phyloP scores from a whole-genome alignment of 78 protist species.

The Dictyostelium intermedium region DNA sequence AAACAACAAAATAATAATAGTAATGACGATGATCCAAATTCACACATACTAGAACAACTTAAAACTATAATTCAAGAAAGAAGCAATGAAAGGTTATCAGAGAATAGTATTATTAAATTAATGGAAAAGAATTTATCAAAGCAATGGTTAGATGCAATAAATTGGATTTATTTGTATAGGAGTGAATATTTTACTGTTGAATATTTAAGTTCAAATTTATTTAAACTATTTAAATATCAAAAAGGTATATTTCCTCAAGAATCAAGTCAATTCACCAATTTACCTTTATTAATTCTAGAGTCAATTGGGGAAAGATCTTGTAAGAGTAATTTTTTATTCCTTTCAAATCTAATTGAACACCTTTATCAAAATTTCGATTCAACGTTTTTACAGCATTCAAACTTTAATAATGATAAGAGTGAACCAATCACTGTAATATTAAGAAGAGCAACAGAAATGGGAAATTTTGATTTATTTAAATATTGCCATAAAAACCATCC shows the following conservation, averaged over 20 bases:
- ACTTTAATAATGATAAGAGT: no score
- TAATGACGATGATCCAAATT: no score
- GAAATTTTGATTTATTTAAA: neutral
- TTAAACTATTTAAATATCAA: neutral
- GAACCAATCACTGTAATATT: neutral
- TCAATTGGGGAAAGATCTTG: neutral
- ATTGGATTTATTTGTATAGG: neutral
- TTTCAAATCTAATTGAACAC: neutral
- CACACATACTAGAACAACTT: neutral
- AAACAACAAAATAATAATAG: no score
- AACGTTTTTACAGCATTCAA: neutral
- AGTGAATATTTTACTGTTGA: neutral
- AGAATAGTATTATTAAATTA: neutral
- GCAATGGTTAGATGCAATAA: neutral
- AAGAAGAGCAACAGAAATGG: neutral
- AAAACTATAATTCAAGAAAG: neutral
- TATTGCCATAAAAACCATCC: neutral
- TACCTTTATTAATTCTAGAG: neutral
- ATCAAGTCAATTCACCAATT: neutral
- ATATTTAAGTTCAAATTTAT: neutral
- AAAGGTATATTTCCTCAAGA: neutral
- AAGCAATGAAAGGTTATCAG: neutral
- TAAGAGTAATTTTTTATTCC: neutral
- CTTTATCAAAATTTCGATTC: neutral
- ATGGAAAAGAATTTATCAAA: neutral